These are phyloP conservation scores for Melocanna baccifera DNA, from an alignment of 176 grass and related monocot species.

Conservation along the genomic window DNA sequence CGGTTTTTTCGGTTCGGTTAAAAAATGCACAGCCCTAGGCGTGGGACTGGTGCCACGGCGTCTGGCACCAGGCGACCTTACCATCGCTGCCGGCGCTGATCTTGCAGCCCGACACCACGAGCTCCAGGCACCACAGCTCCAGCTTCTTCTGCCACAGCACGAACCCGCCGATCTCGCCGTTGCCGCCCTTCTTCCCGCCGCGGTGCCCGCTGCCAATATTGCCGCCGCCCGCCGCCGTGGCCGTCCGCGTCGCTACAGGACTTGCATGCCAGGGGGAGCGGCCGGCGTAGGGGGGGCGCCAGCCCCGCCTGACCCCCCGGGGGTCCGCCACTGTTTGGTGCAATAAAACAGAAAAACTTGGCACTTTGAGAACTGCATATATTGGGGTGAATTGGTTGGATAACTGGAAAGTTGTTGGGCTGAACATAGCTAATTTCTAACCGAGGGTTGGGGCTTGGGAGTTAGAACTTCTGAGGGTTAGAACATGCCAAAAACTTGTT, in stretches of 20 bases:
- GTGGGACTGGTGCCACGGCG: slow-evolving; percentile 96
- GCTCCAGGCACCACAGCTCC: slow-evolving; percentile 94
- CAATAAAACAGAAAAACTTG: not conserved
- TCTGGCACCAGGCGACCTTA: slow-evolving; percentile 95
- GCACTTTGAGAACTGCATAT: not conserved
- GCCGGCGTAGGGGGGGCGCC: too few relatives aligned
- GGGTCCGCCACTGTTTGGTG: too few relatives aligned
- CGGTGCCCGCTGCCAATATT: slow-evolving; percentile 7
- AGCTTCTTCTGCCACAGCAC: slow-evolving; percentile 99
- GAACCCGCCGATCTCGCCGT: slow-evolving; percentile 90
- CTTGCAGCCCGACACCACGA: slow-evolving; percentile 98
- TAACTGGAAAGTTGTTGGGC: not conserved
- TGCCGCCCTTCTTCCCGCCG: slow-evolving; percentile 41
- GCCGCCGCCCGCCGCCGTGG: not conserved
- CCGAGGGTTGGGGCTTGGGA: not conserved
- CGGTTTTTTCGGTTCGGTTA: too few relatives aligned
- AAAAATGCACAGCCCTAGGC: too few relatives aligned
- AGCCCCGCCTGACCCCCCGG: too few relatives aligned
- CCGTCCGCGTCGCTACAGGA: slow-evolving; percentile 45
- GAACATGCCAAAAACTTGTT: not conserved
- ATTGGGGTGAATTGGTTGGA: not conserved
- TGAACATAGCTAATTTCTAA: not conserved
- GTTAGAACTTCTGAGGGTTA: not conserved
- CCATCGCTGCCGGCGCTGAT: slow-evolving; percentile 97
- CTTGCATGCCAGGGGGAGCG: too few relatives aligned